phyloP scores from a whole-genome alignment of 257 asterid species.

The Voacanga thouarsii region DNA sequence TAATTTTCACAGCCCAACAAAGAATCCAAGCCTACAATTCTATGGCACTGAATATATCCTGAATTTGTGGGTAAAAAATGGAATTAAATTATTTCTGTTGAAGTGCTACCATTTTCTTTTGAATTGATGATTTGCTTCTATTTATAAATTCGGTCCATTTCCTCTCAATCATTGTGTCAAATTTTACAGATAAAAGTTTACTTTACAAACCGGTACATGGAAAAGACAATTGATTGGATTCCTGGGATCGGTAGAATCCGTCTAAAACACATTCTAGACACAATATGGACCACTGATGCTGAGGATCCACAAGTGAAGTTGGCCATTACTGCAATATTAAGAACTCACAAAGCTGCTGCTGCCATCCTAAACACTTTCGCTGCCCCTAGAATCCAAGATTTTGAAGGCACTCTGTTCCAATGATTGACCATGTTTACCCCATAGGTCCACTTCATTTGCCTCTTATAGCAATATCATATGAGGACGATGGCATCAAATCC shows the following conservation, averaged over 20 bases:
- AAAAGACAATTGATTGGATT: slow-evolving; percentile 20
- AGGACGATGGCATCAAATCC: neutral
- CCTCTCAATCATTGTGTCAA: too few relatives aligned
- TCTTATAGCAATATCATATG: neutral
- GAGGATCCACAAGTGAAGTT: neutral
- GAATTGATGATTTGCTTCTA: too few relatives aligned
- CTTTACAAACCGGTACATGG: slow-evolving; percentile 18
- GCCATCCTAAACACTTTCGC: slow-evolving; percentile 10
- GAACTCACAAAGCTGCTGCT: neutral
- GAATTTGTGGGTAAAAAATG: too few relatives aligned
- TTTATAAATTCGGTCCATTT: too few relatives aligned
- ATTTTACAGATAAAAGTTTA: slow-evolving; percentile 12
- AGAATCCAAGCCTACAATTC: too few relatives aligned
- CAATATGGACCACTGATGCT: slow-evolving; percentile 14
- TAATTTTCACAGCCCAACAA: too few relatives aligned
- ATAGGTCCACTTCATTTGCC: slow-evolving; percentile 15
- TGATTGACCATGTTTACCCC: slow-evolving; percentile 9
- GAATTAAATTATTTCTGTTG: too few relatives aligned
- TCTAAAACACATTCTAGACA: slow-evolving; percentile 5
- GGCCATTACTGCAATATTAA: too few relatives aligned
- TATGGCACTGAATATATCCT: too few relatives aligned
- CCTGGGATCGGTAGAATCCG: slow-evolving; percentile 17
- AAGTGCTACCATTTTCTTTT: too few relatives aligned
- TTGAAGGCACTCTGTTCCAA: slow-evolving; percentile 2
- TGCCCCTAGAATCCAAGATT: slow-evolving; percentile 5